Conservation (phyloP, 495 filamentous ascomycete species). For the Trichocladium antarcticum region DNA sequence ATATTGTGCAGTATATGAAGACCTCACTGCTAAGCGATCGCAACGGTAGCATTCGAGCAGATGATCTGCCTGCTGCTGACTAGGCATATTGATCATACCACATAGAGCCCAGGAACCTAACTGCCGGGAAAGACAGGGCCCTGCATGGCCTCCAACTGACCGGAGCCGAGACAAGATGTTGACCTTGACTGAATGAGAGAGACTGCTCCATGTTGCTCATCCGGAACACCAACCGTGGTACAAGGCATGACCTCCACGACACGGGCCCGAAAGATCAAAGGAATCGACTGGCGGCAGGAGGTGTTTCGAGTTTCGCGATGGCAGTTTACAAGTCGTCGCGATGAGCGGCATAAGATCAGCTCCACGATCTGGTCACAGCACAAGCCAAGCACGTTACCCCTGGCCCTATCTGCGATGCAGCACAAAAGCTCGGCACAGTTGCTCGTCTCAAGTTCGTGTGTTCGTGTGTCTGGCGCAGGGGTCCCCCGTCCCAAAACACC, state of each 20-base stretch:
- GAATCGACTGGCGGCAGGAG: background rate
- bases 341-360: conserved; percentile 41
- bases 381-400: conserved; percentile 19
- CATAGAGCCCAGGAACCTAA: background rate
- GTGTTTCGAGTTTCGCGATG: conserved; percentile 19
- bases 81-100: no score
- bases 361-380: conserved; percentile 41
- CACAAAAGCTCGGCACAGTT: conserved; percentile 28
- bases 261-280: conserved; percentile 22
- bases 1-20: background rate
- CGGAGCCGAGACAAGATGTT: background rate
- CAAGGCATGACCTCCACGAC: conserved; percentile 3
- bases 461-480: conserved; percentile 23
- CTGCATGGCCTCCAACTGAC: background rate
- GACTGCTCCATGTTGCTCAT: conserved; percentile 18
- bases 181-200: background rate
- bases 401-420: conserved; percentile 26
- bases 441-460: conserved; percentile 37
- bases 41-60: conserved; percentile 16
- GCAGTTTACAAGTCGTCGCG: conserved; percentile 17
- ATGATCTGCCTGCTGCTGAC: no score
- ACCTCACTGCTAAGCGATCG: conserved; percentile 11
- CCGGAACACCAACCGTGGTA: conserved; percentile 13
- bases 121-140: background rate
- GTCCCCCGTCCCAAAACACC: conserved; percentile 23